Conservation (phyloP, 306 rosid genomes). For the Citrullus amarus region DNA sequence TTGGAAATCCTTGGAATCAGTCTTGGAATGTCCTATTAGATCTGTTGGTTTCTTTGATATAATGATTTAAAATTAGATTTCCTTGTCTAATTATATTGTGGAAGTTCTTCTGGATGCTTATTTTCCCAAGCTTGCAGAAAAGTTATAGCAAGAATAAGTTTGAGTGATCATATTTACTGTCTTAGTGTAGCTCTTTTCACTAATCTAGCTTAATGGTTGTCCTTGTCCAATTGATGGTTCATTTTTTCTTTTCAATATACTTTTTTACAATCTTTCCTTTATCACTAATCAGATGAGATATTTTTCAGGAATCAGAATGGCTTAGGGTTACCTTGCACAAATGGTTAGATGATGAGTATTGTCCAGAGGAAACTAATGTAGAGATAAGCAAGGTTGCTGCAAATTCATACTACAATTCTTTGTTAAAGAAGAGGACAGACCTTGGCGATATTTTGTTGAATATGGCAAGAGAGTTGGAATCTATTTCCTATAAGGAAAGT, state of each 20-base stretch:
- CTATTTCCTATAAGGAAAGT: constrained; percentile 81
- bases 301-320: constrained; percentile 87
- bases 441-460: constrained; percentile 70
- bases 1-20: not conserved
- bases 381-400: constrained; percentile 92
- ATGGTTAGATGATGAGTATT: constrained; percentile 94
- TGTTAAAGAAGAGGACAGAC: constrained; percentile 53
- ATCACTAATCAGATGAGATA: not conserved
- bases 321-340: constrained; percentile 62
- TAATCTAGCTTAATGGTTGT: not conserved
- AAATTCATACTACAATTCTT: constrained; percentile 45
- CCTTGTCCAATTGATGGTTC: not conserved
- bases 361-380: constrained; percentile 81
- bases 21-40: not conserved
- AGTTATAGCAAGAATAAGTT: not conserved
- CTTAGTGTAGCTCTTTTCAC: not conserved
- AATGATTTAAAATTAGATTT: not conserved
- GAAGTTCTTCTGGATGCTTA: not conserved
- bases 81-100: not conserved
- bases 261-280: not conserved
- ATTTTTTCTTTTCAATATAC: not conserved
- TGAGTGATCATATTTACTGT: not conserved
- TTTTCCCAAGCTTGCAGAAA: not conserved
- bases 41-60: not conserved
- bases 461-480: constrained; percentile 55